A percentile compares a stretch with the other conserved stretches of the same genome.
Conservation (phyloP, 1,284 basidiomycete genomes). For the Puccinia horiana region DNA sequence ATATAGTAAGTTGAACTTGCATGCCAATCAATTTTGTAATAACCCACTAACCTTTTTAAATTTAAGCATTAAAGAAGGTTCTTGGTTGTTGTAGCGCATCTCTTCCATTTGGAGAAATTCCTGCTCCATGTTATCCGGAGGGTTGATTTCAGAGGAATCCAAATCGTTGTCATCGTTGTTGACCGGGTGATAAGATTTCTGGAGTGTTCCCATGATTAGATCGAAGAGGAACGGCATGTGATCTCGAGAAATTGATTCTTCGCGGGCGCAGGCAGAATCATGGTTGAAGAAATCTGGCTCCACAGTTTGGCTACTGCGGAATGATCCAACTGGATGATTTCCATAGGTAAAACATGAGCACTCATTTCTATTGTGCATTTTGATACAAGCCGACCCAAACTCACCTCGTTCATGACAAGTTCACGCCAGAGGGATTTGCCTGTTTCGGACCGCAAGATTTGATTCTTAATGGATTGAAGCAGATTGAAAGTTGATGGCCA, state of each 20-base stretch:
- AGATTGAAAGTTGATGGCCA: not conserved
- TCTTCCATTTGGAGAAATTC: not conserved
- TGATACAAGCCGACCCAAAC: no score
- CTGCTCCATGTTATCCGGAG: not conserved
- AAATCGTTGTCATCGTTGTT: not conserved
- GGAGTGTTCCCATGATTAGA: not conserved
- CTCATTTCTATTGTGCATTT: no score
- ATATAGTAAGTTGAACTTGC: no score
- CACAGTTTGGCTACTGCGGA: not conserved
- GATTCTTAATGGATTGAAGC: not conserved
- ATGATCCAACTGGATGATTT: not conserved
- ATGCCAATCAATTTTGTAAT: no score
- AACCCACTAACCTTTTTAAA: conserved; percentile 1
- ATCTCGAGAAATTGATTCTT: not conserved
- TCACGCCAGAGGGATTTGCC: not conserved
- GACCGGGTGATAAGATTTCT: not conserved
- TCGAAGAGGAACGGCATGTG: conserved; percentile 6
- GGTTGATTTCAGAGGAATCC: not conserved
- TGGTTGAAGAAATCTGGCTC: not conserved
- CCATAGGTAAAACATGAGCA: not conserved
- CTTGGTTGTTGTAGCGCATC: not conserved
- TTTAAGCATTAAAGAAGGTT: not conserved
- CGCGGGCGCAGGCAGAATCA: not conserved
- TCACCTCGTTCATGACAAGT: not conserved
- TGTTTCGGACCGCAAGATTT: not conserved